Conservation (phyloP, 2,329 filamentous ascomycete genomes). For the Aspergillus sergii region DNA sequence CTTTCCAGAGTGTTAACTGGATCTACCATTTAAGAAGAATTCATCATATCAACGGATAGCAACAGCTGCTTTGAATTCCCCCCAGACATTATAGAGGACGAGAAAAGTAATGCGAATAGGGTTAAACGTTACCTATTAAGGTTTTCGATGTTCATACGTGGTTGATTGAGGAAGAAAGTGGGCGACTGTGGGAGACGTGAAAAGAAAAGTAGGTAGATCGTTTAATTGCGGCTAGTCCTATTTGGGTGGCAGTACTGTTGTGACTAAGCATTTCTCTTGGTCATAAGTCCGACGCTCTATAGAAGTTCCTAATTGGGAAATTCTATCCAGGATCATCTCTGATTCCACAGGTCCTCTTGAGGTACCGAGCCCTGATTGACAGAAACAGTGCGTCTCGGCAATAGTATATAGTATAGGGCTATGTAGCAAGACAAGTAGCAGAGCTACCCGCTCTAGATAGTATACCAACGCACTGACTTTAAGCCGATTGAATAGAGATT, state of each 20-base stretch:
- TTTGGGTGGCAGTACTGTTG: not conserved
- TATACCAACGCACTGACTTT: too few species aligned
- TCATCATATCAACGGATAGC: slow-evolving; percentile 33
- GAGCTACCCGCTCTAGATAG: too few species aligned
- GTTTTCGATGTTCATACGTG: not conserved
- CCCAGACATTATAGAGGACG: not conserved
- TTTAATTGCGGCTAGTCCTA: not conserved
- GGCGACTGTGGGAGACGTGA: not conserved
- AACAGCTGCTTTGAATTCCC: not conserved
- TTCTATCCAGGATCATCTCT: not conserved
- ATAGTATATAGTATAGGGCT: too few species aligned
- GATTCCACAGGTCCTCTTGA: too few species aligned
- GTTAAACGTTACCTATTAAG: not conserved
- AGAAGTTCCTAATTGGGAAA: not conserved
- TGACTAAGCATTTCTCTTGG: not conserved
- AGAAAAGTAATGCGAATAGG: not conserved
- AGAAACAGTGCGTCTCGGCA: too few species aligned
- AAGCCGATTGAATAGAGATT: too few species aligned
- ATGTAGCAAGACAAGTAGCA: too few species aligned
- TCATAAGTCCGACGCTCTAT: not conserved
- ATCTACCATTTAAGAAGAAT: slow-evolving; percentile 34
- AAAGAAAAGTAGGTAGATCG: slow-evolving; percentile 7
- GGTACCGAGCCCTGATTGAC: too few species aligned
- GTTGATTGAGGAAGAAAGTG: not conserved
- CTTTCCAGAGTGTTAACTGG: slow-evolving; percentile 34